These are phyloP conservation scores for Rubroboletus satanas DNA, from an alignment of 768 basidiomycete genomes.

Conservation along the genomic window DNA sequence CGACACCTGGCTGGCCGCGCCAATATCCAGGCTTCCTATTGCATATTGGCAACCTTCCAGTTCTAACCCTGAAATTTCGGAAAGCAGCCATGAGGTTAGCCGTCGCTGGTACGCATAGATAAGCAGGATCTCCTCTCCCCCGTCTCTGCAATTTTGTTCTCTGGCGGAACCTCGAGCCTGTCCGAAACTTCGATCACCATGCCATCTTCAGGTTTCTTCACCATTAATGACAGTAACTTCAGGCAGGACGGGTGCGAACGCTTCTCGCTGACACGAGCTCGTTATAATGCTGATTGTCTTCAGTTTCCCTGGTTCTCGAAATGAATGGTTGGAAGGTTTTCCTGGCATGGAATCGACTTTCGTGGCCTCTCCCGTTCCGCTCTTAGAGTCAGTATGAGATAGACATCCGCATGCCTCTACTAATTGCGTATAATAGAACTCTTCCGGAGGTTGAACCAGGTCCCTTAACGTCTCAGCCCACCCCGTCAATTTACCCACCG, in stretches of 20 bases:
- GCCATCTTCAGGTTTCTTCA: not conserved
- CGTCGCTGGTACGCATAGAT: not conserved
- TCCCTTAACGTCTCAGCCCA: not conserved
- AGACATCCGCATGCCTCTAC: not conserved
- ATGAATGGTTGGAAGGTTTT: not conserved
- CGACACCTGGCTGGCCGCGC: not conserved
- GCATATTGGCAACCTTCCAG: not conserved
- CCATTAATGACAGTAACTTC: not conserved
- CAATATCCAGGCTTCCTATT: not conserved
- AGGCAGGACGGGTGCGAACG: not conserved
- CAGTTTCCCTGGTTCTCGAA: not conserved
- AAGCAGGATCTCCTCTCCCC: too few relatives aligned
- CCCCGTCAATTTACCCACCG: not conserved
- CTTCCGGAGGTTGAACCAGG: not conserved
- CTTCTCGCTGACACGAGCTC: not conserved
- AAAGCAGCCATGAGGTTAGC: not conserved
- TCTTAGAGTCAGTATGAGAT: not conserved
- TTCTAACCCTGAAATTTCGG: not conserved
- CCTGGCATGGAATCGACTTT: not conserved
- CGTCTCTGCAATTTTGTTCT: too few relatives aligned
- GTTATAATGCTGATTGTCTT: not conserved
- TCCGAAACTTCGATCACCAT: not conserved
- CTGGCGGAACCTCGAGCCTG: not conserved
- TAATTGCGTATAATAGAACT: not conserved
- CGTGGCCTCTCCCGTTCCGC: not conserved